Evolutionary conservation across 2,329 filamentous ascomycete genomes (phyloP), one percentile per base, ranked within the genome.

Genomic region (Colletotrichum plurivorum): DNA sequence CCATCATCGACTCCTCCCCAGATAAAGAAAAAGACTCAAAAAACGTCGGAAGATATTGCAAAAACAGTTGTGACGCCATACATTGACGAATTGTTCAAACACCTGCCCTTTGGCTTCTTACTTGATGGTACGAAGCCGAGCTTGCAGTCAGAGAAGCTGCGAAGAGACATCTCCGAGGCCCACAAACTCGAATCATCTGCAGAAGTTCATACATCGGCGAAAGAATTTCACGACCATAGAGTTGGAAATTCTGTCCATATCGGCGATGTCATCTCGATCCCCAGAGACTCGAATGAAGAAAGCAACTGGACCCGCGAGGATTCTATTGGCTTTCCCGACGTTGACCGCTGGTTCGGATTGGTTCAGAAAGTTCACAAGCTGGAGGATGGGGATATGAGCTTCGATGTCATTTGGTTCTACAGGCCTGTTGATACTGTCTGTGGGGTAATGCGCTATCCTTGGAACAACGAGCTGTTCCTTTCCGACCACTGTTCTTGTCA

Each of bases 361-460:
- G 90, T 96, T 0, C 91, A 93, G 65, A 79, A 78, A 2, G 79
- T 92, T 0, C 80, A 85, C 9, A 60, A 76, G 1, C 74, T 75
- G 2, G 72, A 76, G 4, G 73, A 76, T 12, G 82, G 84, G 0
- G 71, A 70, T 16, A 78, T 77, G 0, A 80, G 81, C 1, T 88
- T 94, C 12, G 85, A 91, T 63, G 87, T 94, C 0, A 84, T 92
- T 1, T 96, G 93, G 93, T 82, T 96, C 0, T 95, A 95, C 72
- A 84, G 87, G 2, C 87, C 93, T 0, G 82, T 84, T 0, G 91
- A 96, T 62, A 96, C 94, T 0, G 87, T 91, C 0, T 93, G 94
- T 51, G 87, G 85, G 0, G 80, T 86, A 6, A 90, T 91, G 79
- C 85, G 84, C 10, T 97, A 95, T 73, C 91, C 91, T 0, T 90